Evolutionary conservation across 495 filamentous ascomycete species (phyloP), one percentile per base, ranked within the genome.

Genomic region (Articulospora tetracladia): DNA sequence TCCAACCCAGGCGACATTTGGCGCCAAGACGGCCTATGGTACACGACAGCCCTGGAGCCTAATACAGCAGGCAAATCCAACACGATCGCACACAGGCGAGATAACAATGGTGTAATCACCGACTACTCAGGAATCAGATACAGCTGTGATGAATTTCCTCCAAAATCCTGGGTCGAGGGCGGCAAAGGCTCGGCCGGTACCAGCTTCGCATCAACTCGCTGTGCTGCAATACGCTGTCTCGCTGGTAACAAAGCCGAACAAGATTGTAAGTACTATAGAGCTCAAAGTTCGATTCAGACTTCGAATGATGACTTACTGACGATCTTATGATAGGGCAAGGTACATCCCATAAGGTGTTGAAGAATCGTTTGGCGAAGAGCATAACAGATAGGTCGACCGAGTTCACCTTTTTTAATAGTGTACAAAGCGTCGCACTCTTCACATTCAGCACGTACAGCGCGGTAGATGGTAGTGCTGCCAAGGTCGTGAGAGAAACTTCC

Each of bases 131-230:
- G 48, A 2, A 19, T 63, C 10, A 12, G 55, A 6, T 63, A 63
- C 47, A 53, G 55, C 8, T 63, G 60, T 39, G 60, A 63, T 48
- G 60, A 63, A 44, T 63, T 63, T 44, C 60, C 55, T 10, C 60
- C 60, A 8, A 44, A 34, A 1, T 49, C 60, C 12, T 63, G 46
- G 46, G 48, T 63, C 22, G 60, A 63, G 48, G 60, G 60, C 23
- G 55, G 60, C 17, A 25, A 63, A n/a, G 52, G 41, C 47, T 8
- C 23, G 34, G 34, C 10, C n/a, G n/a, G 34, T 10, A 10, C n/a
- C 34, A 39, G 34, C 34, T n/a, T n/a, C 10, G 10, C 34, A 39
- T 10, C 10, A n/a, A 63, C 60, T 11, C 60, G 60, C 20, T 60
- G 57, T 46, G 57, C 57, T 44, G 57, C 27, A 28, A 39, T 39